These are phyloP conservation scores for Aureobasidium sp. DNA, from an alignment of 2,329 filamentous ascomycete genomes.

Conservation along the genomic window DNA sequence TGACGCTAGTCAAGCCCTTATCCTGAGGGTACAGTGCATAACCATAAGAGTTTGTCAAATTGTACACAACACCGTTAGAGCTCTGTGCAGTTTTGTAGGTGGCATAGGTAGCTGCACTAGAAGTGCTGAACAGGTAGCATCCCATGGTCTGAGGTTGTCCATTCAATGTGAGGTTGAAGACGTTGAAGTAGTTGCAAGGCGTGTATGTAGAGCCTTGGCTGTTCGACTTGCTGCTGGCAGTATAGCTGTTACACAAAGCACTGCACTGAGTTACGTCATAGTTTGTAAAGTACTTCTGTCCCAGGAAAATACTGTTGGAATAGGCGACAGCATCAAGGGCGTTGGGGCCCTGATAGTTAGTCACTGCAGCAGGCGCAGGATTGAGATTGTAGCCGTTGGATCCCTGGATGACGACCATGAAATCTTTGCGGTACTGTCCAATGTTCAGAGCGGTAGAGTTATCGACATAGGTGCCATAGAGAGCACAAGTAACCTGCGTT, in stretches of 20 bases:
- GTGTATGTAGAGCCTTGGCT: slow-evolving; percentile 15
- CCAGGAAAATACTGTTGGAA: slow-evolving; percentile 2
- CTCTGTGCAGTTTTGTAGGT: slow-evolving; percentile 1
- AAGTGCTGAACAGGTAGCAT: slow-evolving; percentile 18
- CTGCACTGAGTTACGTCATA: slow-evolving; percentile 16
- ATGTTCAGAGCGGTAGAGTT: slow-evolving; percentile 23
- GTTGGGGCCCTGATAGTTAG: slow-evolving; percentile 16
- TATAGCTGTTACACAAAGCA: slow-evolving; percentile 10
- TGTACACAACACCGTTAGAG: slow-evolving; percentile 11
- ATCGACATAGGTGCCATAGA: slow-evolving; percentile 16
- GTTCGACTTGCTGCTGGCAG: background rate
- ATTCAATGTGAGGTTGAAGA: slow-evolving; percentile 18
- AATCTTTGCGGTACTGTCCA: slow-evolving; percentile 23
- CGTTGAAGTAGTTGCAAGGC: slow-evolving; percentile 20
- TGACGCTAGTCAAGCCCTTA: slow-evolving; percentile 3
- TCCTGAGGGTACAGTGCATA: slow-evolving; percentile 18
- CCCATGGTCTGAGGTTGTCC: slow-evolving; percentile 16
- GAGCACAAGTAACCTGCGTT: slow-evolving; percentile 15
- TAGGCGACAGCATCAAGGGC: slow-evolving; percentile 15
- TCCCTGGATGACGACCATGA: slow-evolving; percentile 25
- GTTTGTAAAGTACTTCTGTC: slow-evolving; percentile 10
- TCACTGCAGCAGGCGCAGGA: slow-evolving; percentile 11
- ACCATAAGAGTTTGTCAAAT: slow-evolving; percentile 17
- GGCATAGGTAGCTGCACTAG: slow-evolving; percentile 10
- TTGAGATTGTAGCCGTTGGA: slow-evolving; percentile 19